Percentiles rank a stretch among this genome's conserved stretches.
Conservation (phyloP, 2,329 filamentous ascomycete species). For the Herpotrichia juniperi region DNA sequence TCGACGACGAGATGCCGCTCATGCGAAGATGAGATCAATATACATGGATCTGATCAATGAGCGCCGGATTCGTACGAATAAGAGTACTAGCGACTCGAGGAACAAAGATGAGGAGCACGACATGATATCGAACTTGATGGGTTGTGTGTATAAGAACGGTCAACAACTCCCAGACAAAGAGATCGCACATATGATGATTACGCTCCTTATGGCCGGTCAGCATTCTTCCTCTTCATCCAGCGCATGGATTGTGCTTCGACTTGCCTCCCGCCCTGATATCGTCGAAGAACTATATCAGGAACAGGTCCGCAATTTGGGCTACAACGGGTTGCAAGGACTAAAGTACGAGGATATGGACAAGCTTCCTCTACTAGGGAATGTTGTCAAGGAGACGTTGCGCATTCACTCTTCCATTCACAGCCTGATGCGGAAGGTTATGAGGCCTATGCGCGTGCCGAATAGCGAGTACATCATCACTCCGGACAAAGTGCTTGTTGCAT, state of each 20-base stretch:
- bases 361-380: conserved; percentile 76
- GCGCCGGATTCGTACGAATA: conserved; percentile 48
- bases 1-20: conserved; percentile 74
- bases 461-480: conserved; percentile 80
- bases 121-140: conserved; percentile 86
- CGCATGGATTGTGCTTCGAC: conserved; percentile 79
- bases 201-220: conserved; percentile 82
- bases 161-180: conserved; percentile 73
- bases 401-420: conserved; percentile 88
- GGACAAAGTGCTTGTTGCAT: conserved; percentile 76
- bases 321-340: conserved; percentile 69
- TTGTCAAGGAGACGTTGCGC: conserved; percentile 86
- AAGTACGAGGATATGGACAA: conserved; percentile 75
- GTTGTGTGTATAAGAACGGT: conserved; percentile 77
- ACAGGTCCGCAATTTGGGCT: conserved; percentile 63
- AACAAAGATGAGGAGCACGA: conserved; percentile 59
- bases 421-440: conserved; percentile 85
- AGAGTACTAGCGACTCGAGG: conserved; percentile 2
- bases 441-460: conserved; percentile 77
- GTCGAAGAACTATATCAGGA: conserved; percentile 80
- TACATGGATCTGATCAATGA: conserved; percentile 79
- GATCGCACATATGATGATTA: conserved; percentile 87
- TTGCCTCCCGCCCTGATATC: conserved; percentile 74
- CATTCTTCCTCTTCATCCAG: conserved; percentile 80
- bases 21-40: conserved; percentile 74